Conservation (phyloP, 805 yeast species). For the Spathaspora boniae region DNA sequence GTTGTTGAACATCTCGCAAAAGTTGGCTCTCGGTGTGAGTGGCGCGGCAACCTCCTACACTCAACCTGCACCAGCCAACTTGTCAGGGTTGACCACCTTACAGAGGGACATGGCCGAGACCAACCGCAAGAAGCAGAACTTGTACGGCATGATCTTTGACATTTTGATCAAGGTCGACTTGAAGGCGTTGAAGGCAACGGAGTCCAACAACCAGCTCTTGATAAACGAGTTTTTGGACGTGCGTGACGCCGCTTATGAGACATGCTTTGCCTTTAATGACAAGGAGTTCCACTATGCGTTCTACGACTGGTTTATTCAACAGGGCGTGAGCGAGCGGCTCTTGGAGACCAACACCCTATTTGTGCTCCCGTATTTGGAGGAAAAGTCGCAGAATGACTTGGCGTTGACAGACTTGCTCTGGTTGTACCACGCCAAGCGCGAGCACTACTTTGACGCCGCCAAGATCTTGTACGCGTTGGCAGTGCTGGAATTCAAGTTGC, state of each 20-base stretch:
- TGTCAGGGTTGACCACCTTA: conserved; percentile 3
- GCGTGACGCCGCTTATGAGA: conserved; percentile 68
- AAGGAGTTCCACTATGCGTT: conserved; percentile 87
- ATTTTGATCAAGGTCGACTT: conserved; percentile 71
- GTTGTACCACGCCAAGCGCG: conserved; percentile 83
- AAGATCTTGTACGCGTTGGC: conserved; percentile 68
- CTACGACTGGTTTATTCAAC: conserved; percentile 86
- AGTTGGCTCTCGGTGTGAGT: conserved; percentile 37
- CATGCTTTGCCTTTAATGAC: conserved; percentile 72
- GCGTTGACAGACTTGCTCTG: conserved; percentile 80
- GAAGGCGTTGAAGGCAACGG: conserved; percentile 46
- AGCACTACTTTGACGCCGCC: conserved; percentile 80
- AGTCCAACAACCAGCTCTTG: conserved; percentile 33
- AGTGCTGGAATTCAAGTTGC: conserved; percentile 64
- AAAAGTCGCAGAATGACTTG: conserved; percentile 58
- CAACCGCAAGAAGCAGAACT: conserved; percentile 20
- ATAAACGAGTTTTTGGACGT: conserved; percentile 53
- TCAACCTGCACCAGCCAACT: no score
- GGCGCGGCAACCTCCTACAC: not conserved
- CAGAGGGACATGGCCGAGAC: conserved; percentile 9
- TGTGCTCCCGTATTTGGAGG: conserved; percentile 72
- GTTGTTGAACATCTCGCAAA: conserved; percentile 70
- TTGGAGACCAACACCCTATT: conserved; percentile 79
- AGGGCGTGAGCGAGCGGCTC: conserved; percentile 72
- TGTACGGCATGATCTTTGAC: conserved; percentile 73